Evolutionary conservation across 306 rosid genomes (phyloP).

Genomic region (Quercus parvula): DNA sequence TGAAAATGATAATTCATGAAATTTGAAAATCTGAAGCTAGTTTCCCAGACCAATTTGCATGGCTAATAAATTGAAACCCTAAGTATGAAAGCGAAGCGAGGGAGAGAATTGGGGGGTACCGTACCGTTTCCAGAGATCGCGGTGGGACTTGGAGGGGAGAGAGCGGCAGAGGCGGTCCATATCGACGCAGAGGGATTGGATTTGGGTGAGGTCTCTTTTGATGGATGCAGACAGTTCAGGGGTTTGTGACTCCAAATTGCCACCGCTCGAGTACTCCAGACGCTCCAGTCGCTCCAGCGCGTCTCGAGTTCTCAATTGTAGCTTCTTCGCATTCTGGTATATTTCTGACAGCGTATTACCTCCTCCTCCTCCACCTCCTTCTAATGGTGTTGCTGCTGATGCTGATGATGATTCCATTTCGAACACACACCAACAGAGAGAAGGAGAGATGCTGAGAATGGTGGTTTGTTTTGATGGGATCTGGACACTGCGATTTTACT

Average conservation of each 20-base stretch:
- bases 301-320: conserved; percentile 49
- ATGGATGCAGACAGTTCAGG: conserved; percentile 60
- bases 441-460: too few species aligned
- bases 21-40: too few species aligned
- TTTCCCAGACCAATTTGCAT: too few species aligned
- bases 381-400: background rate
- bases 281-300: conserved; percentile 5
- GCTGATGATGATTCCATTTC: background rate
- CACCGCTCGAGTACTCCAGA: conserved; percentile 45
- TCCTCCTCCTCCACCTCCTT: conserved; percentile 25
- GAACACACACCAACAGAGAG: too few species aligned
- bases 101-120: too few species aligned
- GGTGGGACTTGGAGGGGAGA: conserved; percentile 64
- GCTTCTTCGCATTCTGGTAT: conserved; percentile 69
- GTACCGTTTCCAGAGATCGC: conserved; percentile 90
- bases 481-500: too few species aligned
- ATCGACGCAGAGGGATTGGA: too few species aligned
- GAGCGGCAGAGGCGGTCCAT: conserved; percentile 48
- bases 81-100: too few species aligned
- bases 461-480: too few species aligned
- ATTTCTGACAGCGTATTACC: conserved; percentile 77
- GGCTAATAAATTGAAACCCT: too few species aligned
- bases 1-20: too few species aligned
- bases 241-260: conserved; percentile 34
- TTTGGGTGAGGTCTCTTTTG: conserved; percentile 34